phyloP scores from a whole-genome alignment of 768 basidiomycete genomes.

The Calocybe cyanea region DNA sequence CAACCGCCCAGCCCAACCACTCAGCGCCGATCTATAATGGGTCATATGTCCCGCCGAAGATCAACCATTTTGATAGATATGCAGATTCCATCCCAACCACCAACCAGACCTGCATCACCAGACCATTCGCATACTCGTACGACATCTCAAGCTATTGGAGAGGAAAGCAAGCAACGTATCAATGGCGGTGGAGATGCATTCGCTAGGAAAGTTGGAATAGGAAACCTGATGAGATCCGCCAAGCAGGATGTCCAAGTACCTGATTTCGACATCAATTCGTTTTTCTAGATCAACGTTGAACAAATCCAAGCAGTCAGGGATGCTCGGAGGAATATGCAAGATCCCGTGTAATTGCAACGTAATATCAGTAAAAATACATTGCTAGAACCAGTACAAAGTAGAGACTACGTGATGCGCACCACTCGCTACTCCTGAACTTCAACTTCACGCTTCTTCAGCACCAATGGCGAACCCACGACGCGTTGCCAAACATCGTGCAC shows the following conservation, averaged over 20 bases:
- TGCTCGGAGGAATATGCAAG: no score
- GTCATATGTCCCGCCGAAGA: slow-evolving; percentile 52
- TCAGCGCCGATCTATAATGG: slow-evolving; percentile 43
- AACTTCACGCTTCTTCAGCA: slow-evolving; percentile 83
- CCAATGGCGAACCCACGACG: slow-evolving; percentile 71
- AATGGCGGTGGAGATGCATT: slow-evolving; percentile 57
- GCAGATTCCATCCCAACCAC: slow-evolving; percentile 63
- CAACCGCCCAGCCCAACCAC: slow-evolving; percentile 44
- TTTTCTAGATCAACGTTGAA: slow-evolving; percentile 39
- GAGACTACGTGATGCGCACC: background rate
- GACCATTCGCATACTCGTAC: slow-evolving; percentile 19
- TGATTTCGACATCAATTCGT: slow-evolving; percentile 85
- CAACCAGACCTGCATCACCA: slow-evolving; percentile 54
- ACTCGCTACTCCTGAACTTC: slow-evolving; percentile 48
- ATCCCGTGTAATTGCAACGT: no score
- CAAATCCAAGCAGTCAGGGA: background rate
- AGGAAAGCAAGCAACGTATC: slow-evolving; percentile 25
- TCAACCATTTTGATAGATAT: slow-evolving; percentile 89
- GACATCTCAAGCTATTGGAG: slow-evolving; percentile 21
- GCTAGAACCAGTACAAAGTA: slow-evolving; percentile 8
- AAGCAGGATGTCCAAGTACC: slow-evolving; percentile 83
- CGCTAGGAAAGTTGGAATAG: slow-evolving; percentile 70
- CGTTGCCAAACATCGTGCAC: slow-evolving; percentile 96
- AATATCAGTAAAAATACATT: slow-evolving; percentile 10
- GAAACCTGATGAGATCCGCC: slow-evolving; percentile 85